Percentiles rank a stretch among this genome's conserved stretches.
These are phyloP conservation scores for Pharnaceum exiguum DNA, from an alignment of 148 eudicot genomes.

Conservation along the genomic window DNA sequence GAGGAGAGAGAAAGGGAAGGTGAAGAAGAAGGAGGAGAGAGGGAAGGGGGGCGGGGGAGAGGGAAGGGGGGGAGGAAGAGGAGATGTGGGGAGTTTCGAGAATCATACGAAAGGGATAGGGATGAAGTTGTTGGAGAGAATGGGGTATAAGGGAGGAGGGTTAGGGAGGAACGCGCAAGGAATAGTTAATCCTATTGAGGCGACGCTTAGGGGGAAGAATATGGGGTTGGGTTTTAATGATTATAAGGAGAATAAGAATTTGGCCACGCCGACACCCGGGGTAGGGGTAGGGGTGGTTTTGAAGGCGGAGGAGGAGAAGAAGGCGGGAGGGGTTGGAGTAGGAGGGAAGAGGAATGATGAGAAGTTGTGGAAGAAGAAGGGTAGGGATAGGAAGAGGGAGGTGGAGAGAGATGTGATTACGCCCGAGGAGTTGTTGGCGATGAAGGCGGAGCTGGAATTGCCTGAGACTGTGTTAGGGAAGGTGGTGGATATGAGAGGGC, in stretches of 20 bases:
- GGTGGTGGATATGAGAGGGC: constrained; percentile 91
- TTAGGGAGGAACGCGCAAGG: constrained; percentile 83
- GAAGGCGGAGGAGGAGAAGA: constrained; percentile 42
- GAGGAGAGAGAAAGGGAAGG: constrained; percentile 55
- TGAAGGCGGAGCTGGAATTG: constrained; percentile 61
- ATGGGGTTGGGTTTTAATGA: constrained; percentile 95
- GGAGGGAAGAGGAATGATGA: constrained; percentile 39
- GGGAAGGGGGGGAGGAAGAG: constrained; percentile 21
- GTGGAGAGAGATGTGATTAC: constrained; percentile 60
- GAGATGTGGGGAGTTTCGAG: constrained; percentile 57
- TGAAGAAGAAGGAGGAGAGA: constrained; percentile 3
- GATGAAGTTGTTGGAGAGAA: constrained; percentile 60
- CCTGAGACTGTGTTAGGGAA: constrained; percentile 55
- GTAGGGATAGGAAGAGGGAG: constrained; percentile 36
- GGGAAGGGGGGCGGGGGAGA: constrained; percentile 27
- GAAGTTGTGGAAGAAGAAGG: constrained; percentile 67
- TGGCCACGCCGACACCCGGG: too few relatives aligned
- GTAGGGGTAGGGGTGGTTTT: constrained; percentile 17
- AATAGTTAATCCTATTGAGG: constrained; percentile 77
- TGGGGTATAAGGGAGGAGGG: constrained; percentile 89
- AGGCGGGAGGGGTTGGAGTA: constrained; percentile 24
- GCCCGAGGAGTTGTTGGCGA: constrained; percentile 70
- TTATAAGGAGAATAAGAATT: constrained; percentile 42
- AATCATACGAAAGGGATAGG: constrained; percentile 82
- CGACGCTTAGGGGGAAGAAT: constrained; percentile 65